Evolutionary conservation across 805 yeast genomes (phyloP).

Genomic region (Cyberlindnera sargentensis): DNA sequence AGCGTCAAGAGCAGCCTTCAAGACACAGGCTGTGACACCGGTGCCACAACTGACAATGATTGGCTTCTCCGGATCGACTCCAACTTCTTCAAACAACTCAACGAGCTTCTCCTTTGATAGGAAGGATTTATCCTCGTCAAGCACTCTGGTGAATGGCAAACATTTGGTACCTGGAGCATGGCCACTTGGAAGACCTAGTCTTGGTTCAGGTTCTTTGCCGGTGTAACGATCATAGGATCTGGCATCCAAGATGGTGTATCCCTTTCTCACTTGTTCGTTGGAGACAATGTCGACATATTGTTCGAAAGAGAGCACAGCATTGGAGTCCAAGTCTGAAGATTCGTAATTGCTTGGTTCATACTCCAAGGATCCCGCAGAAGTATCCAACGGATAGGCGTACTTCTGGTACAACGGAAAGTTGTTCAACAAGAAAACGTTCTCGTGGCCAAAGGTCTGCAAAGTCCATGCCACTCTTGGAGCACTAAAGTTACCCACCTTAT

Average conservation of each 20-base stretch:
- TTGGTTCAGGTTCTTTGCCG: slow-evolving; percentile 81
- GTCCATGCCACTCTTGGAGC: slow-evolving; percentile 94
- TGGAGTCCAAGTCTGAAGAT: slow-evolving; percentile 29
- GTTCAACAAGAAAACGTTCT: slow-evolving; percentile 60
- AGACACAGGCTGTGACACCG: slow-evolving; percentile 90
- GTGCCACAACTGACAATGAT: slow-evolving; percentile 91
- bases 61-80: slow-evolving; percentile 42
- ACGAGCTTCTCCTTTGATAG: slow-evolving; percentile 39
- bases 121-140: slow-evolving; percentile 42
- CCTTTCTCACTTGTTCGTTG: slow-evolving; percentile 33
- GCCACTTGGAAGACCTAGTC: slow-evolving; percentile 83
- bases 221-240: slow-evolving; percentile 68
- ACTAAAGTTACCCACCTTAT: slow-evolving; percentile 76
- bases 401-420: slow-evolving; percentile 50
- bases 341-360: slow-evolving; percentile 25
- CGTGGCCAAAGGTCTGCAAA: slow-evolving; percentile 71
- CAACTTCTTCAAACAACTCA: slow-evolving; percentile 36
- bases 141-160: slow-evolving; percentile 63
- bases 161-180: slow-evolving; percentile 80
- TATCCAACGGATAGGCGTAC: slow-evolving; percentile 40
- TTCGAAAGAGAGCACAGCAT: slow-evolving; percentile 60
- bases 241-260: slow-evolving; percentile 70
- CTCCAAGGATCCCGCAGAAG: slow-evolving; percentile 8
- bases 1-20: slow-evolving; percentile 66
- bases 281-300: slow-evolving; percentile 55